Evolutionary conservation across 2,329 filamentous ascomycete genomes (phyloP), one percentile per base, ranked within the genome.

Genomic region (Colletotrichum lini): DNA sequence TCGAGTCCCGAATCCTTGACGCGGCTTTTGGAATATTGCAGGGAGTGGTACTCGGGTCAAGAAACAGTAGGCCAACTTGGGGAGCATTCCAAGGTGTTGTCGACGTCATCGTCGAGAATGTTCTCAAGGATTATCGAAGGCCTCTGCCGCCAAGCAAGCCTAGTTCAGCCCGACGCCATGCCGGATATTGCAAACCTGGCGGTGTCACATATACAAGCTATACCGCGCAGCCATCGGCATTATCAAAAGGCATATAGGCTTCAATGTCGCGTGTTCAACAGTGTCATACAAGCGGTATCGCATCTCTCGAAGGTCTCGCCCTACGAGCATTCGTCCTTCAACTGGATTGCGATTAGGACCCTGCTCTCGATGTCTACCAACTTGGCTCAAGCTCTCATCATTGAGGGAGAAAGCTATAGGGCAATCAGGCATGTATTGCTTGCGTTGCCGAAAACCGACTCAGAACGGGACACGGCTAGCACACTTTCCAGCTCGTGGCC

Each of bases 281-380:
- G 67, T 42, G 73, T 80, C 4, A 67, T 86, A 15, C 74, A 72
- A 16, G 71, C 76, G 8, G 77, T 86, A 10, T 79, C 78, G 16
- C 71, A 73, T 26, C 81, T 80, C 7, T 75, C 82, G 1, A 67
- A 72, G 2, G 74, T 70, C 23, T 70, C 78, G 2, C 81, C 83
- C 0, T 73, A 83, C 26, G 65, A 72, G 4, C 81, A 84, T 47
- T 83, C 83, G 78, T 77, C 78, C 4, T 82, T 85, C 77, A 88
- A 87, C 72, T 92, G 90, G 90, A 82, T 86, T 65, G 89, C 89
- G 0, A 88, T 91, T 73, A 86, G 83, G 58, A 79, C 84, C 6
- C 80, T 92, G 38, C 78, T 92, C 30, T 80, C 83, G 21, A 82
- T 87, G 76, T 90, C 89, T 0, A 83, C 85, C 30, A 78, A 79